Base-by-base conservation (phyloP, 176 grass and related monocot genomes). In the Paspalum notatum region DNA sequence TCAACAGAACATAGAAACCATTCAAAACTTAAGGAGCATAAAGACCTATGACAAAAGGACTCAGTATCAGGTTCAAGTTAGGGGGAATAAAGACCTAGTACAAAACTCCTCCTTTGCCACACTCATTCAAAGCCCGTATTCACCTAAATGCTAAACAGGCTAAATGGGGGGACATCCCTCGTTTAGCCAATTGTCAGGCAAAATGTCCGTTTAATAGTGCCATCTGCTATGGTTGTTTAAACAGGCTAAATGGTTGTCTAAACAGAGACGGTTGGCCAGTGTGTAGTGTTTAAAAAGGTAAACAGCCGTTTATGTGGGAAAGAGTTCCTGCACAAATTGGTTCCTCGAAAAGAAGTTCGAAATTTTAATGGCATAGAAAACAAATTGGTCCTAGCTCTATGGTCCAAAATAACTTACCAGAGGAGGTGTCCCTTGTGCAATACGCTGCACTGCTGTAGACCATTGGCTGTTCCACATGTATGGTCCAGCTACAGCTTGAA, bases 401-500 rank as follows among this genome's bases (percentile, higher is more conserved):
- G 66, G 63, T 43, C 41, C 10, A 8, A 81, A 57, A 65, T 49
- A 71, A 83, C 95, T 80, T 89, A 98, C 96, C 86, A 98, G 72
- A 63, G 96, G 92, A 7, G 96, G 96, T 59, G 92, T 93, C 85
- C 96, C 92, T 89, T 98, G 90, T 8, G 96, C 90, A 81, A 98
- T 95, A 55, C 62, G 85, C 75, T 93, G 96, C 71, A 98, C 96
- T 64, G 96, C 92, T 60, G 89, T 70, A 83, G 56, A 84, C 96
- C 96, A 98, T 66, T 92, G 88, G 57, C 80, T 89, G 68, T 87
- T 94, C 88, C 89, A 98, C 96, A 98, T 95, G 82, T 98, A 98
- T 57, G 96, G 96, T 66, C 96, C 96, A 86, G 90, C 75, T 57
- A 98, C 90, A 91, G 96, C 92, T 91, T 98, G 96, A 82, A 98